Conservation (phyloP, 139 green algal genomes). For the Zygnema cylindricum region DNA sequence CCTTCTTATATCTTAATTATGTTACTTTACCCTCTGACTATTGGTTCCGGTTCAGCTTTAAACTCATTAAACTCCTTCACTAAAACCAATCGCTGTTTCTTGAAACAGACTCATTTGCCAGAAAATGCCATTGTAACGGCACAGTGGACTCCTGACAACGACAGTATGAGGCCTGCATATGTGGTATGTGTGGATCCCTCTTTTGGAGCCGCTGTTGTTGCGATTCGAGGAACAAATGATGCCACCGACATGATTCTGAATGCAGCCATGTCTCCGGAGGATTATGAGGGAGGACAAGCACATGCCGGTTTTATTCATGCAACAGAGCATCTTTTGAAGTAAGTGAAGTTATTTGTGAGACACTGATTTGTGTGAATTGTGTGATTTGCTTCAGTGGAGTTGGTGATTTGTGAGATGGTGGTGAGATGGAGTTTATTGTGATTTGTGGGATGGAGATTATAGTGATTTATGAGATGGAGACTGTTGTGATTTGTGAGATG, state of each 20-base stretch:
- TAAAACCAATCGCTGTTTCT: neutral
- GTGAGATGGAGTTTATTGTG: no score
- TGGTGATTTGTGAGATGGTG: no score
- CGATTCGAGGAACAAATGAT: slow-evolving; percentile 44
- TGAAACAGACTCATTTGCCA: slow-evolving; percentile 37
- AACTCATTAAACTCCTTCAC: neutral
- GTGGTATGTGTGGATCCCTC: slow-evolving; percentile 31
- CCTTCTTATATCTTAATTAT: neutral
- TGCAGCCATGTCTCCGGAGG: neutral
- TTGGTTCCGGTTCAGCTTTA: no score
- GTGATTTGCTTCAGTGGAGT: no score
- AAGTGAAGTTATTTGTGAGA: no score
- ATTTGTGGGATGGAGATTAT: no score
- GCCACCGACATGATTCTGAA: slow-evolving; percentile 43
- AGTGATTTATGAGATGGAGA: no score
- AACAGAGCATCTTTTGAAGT: slow-evolving; percentile 37
- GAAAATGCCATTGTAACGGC: slow-evolving; percentile 25
- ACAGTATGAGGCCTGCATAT: slow-evolving; percentile 39
- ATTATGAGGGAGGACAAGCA: slow-evolving; percentile 34
- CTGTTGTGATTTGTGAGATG: no score
- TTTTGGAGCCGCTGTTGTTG: slow-evolving; percentile 39
- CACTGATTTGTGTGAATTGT: no score
- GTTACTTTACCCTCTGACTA: neutral
- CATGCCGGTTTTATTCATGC: slow-evolving; percentile 42
- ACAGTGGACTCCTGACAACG: slow-evolving; percentile 32